phyloP scores from a whole-genome alignment of 2,329 filamentous ascomycete genomes.

The Epicoccum sorghinum region DNA sequence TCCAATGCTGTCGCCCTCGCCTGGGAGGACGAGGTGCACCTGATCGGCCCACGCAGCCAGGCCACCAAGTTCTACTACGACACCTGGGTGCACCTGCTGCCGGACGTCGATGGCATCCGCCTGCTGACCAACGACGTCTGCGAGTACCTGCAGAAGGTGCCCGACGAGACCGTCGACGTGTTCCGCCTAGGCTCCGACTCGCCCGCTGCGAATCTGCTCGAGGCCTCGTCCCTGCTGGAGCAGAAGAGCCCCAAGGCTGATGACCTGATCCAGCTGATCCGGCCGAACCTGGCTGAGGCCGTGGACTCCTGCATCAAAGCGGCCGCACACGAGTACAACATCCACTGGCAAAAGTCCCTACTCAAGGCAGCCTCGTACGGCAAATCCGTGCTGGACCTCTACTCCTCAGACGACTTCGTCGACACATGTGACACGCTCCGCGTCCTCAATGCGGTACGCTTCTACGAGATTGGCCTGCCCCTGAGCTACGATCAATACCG shows the following conservation, averaged over 20 bases:
- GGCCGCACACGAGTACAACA: slow-evolving; percentile 87
- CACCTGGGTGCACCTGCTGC: slow-evolving; percentile 84
- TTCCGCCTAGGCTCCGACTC: slow-evolving; percentile 89
- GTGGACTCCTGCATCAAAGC: slow-evolving; percentile 94
- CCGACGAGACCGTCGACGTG: slow-evolving; percentile 83
- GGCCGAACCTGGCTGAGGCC: slow-evolving; percentile 84
- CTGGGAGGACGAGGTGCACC: slow-evolving; percentile 97
- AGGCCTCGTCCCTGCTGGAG: slow-evolving; percentile 89
- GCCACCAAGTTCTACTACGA: slow-evolving; percentile 86
- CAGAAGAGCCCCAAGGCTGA: slow-evolving; percentile 95
- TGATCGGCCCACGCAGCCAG: slow-evolving; percentile 83
- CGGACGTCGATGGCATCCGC: slow-evolving; percentile 87
- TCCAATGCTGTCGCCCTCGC: slow-evolving; percentile 91
- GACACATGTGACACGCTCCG: slow-evolving; percentile 96
- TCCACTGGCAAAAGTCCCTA: slow-evolving; percentile 92
- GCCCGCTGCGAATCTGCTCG: slow-evolving; percentile 87
- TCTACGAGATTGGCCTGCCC: slow-evolving; percentile 88
- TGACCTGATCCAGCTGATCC: slow-evolving; percentile 94
- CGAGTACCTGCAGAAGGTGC: slow-evolving; percentile 95
- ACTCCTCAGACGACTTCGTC: slow-evolving; percentile 98
- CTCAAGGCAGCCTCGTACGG: slow-evolving; percentile 97
- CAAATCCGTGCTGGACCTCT: slow-evolving; percentile 95
- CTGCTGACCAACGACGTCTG: slow-evolving; percentile 93
- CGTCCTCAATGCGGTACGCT: slow-evolving; percentile 89
- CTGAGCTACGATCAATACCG: slow-evolving; percentile 94